Conservation (phyloP, 108 stramenopile genomes). For the Fragilaria crotonensis region DNA sequence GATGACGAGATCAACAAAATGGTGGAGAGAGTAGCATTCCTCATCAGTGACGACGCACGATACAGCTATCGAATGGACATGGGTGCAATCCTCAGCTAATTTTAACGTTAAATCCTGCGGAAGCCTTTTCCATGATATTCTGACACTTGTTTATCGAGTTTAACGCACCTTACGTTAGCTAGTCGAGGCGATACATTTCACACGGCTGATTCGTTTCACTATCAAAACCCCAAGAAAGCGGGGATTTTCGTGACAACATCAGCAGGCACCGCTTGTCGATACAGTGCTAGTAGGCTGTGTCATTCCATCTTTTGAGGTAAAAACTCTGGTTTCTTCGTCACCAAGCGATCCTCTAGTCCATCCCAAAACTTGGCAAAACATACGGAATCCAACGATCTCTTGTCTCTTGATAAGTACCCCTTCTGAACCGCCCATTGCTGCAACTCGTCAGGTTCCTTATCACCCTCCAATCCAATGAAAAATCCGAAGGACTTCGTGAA, state of each 20-base stretch:
- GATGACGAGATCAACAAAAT: slow-evolving; percentile 61
- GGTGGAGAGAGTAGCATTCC: slow-evolving; percentile 50
- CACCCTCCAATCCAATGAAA: slow-evolving; percentile 76
- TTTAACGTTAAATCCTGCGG: too few species aligned
- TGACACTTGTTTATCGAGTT: too few species aligned
- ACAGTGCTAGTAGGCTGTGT: too few species aligned
- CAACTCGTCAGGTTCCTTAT: slow-evolving; percentile 52
- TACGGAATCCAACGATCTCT: slow-evolving; percentile 78
- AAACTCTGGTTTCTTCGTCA: slow-evolving; percentile 69
- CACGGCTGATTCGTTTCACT: too few species aligned
- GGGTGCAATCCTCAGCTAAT: too few species aligned
- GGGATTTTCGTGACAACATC: too few species aligned
- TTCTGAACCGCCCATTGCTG: slow-evolving; percentile 60
- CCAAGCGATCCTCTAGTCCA: slow-evolving; percentile 77
- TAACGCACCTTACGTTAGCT: too few species aligned
- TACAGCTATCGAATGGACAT: slow-evolving; percentile 49
- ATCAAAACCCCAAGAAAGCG: too few species aligned
- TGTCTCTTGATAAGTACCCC: slow-evolving; percentile 60
- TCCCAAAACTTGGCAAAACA: slow-evolving; percentile 82
- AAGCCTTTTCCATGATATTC: too few species aligned
- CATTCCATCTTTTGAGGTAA: too few species aligned
- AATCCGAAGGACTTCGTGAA: slow-evolving; percentile 70
- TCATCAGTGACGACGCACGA: slow-evolving; percentile 71
- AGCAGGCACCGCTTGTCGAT: too few species aligned
- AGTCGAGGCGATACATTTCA: too few species aligned